Percentiles rank a stretch among this genome's conserved stretches.
Conservation (phyloP, 345 rosid genomes). For the Anastatica hierochuntica region DNA sequence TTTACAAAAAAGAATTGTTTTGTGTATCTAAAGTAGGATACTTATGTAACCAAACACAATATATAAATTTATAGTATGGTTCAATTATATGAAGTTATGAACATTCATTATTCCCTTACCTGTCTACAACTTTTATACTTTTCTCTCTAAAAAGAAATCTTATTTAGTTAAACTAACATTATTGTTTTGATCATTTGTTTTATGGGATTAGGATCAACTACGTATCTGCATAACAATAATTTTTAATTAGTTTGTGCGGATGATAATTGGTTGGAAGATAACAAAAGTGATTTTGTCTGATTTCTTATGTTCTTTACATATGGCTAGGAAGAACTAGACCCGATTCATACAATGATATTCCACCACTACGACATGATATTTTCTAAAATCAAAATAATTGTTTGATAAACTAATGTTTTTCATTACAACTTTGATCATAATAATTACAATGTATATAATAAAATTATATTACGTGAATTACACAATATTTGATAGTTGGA, state of each 20-base stretch:
- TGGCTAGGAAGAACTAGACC: background rate
- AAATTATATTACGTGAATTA: no score
- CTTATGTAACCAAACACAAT: background rate
- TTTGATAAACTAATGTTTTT: no score
- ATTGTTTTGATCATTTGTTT: background rate
- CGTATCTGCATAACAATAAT: background rate
- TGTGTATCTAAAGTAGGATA: slow-evolving; percentile 13
- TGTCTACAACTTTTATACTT: background rate
- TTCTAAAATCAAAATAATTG: no score
- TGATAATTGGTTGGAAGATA: slow-evolving; percentile 11
- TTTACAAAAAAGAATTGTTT: background rate
- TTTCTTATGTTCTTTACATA: slow-evolving; percentile 1
- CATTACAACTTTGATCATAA: no score
- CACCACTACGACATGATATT: no score
- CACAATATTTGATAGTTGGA: no score
- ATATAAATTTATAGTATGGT: background rate
- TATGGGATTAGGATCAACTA: slow-evolving; percentile 8
- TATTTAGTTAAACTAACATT: background rate
- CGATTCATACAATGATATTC: no score
- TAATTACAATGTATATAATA: no score
- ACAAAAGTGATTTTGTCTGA: slow-evolving; percentile 11
- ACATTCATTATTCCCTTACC: background rate
- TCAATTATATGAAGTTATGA: slow-evolving; percentile 20
- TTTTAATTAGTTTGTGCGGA: slow-evolving; percentile 9
- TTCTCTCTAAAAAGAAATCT: background rate